phyloP scores from a whole-genome alignment of 2,329 filamentous ascomycete species.

The Venturia nashicola region DNA sequence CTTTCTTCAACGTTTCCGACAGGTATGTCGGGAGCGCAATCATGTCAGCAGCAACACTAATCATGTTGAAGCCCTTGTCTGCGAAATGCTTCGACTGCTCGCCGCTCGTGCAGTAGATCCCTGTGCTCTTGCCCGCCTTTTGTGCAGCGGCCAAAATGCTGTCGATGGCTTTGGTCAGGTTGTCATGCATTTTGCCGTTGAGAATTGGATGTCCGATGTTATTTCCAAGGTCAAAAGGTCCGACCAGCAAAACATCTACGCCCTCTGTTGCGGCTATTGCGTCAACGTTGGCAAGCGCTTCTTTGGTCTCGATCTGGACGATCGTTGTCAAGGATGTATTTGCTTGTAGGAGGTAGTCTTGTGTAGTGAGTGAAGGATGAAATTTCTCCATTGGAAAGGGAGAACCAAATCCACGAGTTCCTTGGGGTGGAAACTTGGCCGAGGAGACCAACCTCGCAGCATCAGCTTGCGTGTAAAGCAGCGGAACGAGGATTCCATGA shows the following conservation, averaged over 20 bases:
- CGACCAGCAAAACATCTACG: slow-evolving; percentile 41
- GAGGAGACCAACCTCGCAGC: slow-evolving; percentile 38
- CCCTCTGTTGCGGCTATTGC: slow-evolving; percentile 41
- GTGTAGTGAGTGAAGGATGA: slow-evolving; percentile 16
- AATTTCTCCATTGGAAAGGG: slow-evolving; percentile 40
- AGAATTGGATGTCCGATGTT: slow-evolving; percentile 43
- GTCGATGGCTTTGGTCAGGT: slow-evolving; percentile 39
- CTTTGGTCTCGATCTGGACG: slow-evolving; percentile 33
- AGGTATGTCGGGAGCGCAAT: slow-evolving; percentile 31
- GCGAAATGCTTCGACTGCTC: slow-evolving; percentile 40
- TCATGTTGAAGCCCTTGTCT: slow-evolving; percentile 43
- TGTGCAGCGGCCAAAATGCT: slow-evolving; percentile 39
- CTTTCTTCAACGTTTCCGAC: slow-evolving; percentile 20
- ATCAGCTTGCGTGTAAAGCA: slow-evolving; percentile 41
- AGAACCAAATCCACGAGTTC: slow-evolving; percentile 43
- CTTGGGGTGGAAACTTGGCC: slow-evolving; percentile 43
- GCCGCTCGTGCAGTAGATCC: slow-evolving; percentile 42
- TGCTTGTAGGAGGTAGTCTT: slow-evolving; percentile 42
- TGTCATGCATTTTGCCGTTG: slow-evolving; percentile 32
- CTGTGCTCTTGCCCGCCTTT: slow-evolving; percentile 39
- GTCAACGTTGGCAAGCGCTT: slow-evolving; percentile 28
- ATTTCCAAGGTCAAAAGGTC: slow-evolving; percentile 45
- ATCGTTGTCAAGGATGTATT: slow-evolving; percentile 41
- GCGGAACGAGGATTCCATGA: slow-evolving; percentile 44
- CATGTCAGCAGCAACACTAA: slow-evolving; percentile 33